These are phyloP conservation scores for Erucastrum elatum DNA, from an alignment of 345 rosid genomes.

Conservation along the genomic window DNA sequence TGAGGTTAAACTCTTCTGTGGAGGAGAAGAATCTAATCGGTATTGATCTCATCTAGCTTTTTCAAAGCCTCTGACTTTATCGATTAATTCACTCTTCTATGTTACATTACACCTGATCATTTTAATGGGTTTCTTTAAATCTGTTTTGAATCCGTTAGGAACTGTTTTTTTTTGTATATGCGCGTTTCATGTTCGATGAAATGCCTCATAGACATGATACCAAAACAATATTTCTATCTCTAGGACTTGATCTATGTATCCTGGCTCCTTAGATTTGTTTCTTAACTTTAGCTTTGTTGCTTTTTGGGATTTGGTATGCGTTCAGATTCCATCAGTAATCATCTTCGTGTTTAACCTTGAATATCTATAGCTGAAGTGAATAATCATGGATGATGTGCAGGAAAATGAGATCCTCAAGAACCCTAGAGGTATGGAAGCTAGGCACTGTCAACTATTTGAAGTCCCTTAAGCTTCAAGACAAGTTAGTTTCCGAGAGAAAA, in stretches of 20 bases:
- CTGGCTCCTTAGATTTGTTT: background rate
- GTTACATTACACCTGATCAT: background rate
- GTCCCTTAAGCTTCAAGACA: slow-evolving; percentile 82
- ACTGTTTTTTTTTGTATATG: background rate
- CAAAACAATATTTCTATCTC: background rate
- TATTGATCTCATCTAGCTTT: background rate
- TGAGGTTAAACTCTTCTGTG: slow-evolving; percentile 19
- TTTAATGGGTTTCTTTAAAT: background rate
- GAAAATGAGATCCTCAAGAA: slow-evolving; percentile 59
- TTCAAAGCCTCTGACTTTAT: slow-evolving; percentile 17
- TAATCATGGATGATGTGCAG: slow-evolving; percentile 29
- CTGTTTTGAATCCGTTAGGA: background rate
- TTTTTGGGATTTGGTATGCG: background rate
- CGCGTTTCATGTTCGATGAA: slow-evolving; percentile 33
- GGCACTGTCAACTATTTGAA: slow-evolving; percentile 71
- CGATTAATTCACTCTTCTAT: background rate
- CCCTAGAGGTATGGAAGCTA: slow-evolving; percentile 71
- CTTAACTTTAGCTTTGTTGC: background rate
- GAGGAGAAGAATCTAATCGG: slow-evolving; percentile 23
- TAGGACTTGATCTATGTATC: background rate
- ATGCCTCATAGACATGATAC: slow-evolving; percentile 25
- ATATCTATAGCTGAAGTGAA: background rate
- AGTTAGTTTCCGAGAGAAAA: slow-evolving; percentile 59
- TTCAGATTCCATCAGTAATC: slow-evolving; percentile 2
- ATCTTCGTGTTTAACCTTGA: background rate